Conservation (phyloP, 495 filamentous ascomycete species). For the Parachaetomium inaequale region DNA sequence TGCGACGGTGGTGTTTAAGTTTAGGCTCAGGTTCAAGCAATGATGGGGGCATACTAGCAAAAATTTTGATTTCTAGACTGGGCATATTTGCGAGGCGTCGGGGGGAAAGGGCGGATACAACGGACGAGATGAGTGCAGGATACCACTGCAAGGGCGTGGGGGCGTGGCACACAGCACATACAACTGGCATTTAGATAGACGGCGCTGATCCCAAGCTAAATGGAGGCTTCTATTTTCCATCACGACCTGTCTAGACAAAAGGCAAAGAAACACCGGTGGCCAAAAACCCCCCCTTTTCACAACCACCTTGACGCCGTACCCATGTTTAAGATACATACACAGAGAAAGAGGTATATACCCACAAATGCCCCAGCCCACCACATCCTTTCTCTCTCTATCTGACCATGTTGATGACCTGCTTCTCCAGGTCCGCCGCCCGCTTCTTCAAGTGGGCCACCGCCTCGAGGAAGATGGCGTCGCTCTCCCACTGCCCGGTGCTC, state of each 20-base stretch:
- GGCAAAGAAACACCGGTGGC: constrained; percentile 11
- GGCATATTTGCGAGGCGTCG: constrained; percentile 18
- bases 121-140: not conserved
- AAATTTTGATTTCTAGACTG: not conserved
- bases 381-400: constrained; percentile 22
- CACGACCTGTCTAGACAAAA: constrained; percentile 5
- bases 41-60: not conserved
- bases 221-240: not conserved
- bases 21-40: constrained; percentile 50
- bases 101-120: not conserved
- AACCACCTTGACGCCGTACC: constrained; percentile 30
- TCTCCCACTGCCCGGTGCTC: constrained; percentile 89
- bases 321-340: constrained; percentile 20
- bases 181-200: not conserved
- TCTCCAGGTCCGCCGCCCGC: constrained; percentile 53
- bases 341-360: constrained; percentile 18
- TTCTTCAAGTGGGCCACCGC: constrained; percentile 76
- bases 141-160: not conserved
- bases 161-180: not conserved
- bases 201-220: not conserved
- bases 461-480: constrained; percentile 86
- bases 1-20: constrained; percentile 65
- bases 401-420: constrained; percentile 50
- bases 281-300: constrained; percentile 11
- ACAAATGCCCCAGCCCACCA: not conserved